Base-by-base conservation (phyloP, 2,329 filamentous ascomycete genomes). In the Colletotrichum navitas region DNA sequence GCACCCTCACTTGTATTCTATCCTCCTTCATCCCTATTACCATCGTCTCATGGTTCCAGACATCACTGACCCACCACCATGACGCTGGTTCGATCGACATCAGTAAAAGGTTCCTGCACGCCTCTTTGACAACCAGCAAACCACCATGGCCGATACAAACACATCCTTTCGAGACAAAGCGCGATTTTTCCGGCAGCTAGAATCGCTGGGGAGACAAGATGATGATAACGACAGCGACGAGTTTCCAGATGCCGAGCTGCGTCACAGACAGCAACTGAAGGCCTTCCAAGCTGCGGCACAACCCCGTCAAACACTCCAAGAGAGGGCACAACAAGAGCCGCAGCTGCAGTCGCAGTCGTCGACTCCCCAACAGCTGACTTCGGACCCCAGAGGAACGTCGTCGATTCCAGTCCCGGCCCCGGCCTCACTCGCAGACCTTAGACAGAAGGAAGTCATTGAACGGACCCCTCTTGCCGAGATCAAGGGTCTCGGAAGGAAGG, bases 171-270 rank as follows among this genome's bases (percentile, higher is more conserved):
- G 80, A 61, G 83, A 85, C 45, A 89, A 89, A 75, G 58, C 77
- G 29, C 83, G 80, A 0, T 86, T 85, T 72, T 89, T 88, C 73
- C 74, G 79, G n/a, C 77, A 78, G n/a, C 76, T 88, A 0, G 78
- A 81, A 18, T 75, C 77, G 1, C 76, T 81, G 21, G 63, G 73
- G 16, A 64, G 74, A n/a, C 70, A 41, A 14, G 56, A 73, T 43
- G 63, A 74, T 41, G 59, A 62, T 14, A 52, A 68, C 18, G 74
- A 79, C 1, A 76, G 81, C 12, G 81, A 82, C 8, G 75, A 78
- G 24, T 66, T 76, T 18, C 75, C 79, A 3, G 75, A 77, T 11
- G 63, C 39, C 18, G 66, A 67, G 36, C 76, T 78, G 41, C 76
- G 76, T 58, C 32, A 68, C 55, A 18, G 67, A 43, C 49, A 58